A percentile compares a stretch with the other conserved stretches of the same genome.
Conservation (phyloP, 2,329 filamentous ascomycete species). For the Teratosphaeria destructans region DNA sequence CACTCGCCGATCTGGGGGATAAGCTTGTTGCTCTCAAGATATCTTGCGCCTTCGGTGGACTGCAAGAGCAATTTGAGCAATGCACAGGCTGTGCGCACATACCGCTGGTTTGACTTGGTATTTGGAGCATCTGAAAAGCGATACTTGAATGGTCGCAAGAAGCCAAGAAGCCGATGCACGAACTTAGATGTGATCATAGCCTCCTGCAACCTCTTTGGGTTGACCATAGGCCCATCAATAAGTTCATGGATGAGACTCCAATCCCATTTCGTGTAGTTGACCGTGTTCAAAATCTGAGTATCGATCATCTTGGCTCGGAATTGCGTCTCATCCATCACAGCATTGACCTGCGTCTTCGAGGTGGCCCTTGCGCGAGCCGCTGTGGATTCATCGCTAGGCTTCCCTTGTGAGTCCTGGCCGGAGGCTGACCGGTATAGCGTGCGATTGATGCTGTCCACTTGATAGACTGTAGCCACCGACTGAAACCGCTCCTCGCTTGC, state of each 20-base stretch:
- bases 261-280: slow-evolving; percentile 92
- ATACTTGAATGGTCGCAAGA: slow-evolving; percentile 94
- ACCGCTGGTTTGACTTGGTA: slow-evolving; percentile 87
- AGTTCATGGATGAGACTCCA: slow-evolving; percentile 88
- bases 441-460: slow-evolving; percentile 93
- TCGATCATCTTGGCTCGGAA: slow-evolving; percentile 59
- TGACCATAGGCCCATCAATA: slow-evolving; percentile 84
- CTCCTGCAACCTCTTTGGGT: slow-evolving; percentile 84
- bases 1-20: slow-evolving; percentile 91
- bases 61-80: slow-evolving; percentile 79
- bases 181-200: slow-evolving; percentile 93
- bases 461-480: slow-evolving; percentile 86
- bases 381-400: slow-evolving; percentile 21
- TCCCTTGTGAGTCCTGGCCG: slow-evolving; percentile 14
- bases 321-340: slow-evolving; percentile 51
- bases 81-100: slow-evolving; percentile 80
- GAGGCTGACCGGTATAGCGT: slow-evolving; percentile 72
- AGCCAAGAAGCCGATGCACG: slow-evolving; percentile 85
- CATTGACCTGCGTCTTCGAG: slow-evolving; percentile 46
- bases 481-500: slow-evolving; percentile 62
- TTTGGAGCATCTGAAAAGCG: slow-evolving; percentile 85
- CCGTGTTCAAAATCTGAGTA: slow-evolving; percentile 75
- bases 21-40: slow-evolving; percentile 83
- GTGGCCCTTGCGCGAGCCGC: slow-evolving; percentile 33
- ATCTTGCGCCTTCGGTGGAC: slow-evolving; percentile 72